Base-by-base conservation (phyloP, 805 yeast genomes). In the Starmerella cellae region DNA sequence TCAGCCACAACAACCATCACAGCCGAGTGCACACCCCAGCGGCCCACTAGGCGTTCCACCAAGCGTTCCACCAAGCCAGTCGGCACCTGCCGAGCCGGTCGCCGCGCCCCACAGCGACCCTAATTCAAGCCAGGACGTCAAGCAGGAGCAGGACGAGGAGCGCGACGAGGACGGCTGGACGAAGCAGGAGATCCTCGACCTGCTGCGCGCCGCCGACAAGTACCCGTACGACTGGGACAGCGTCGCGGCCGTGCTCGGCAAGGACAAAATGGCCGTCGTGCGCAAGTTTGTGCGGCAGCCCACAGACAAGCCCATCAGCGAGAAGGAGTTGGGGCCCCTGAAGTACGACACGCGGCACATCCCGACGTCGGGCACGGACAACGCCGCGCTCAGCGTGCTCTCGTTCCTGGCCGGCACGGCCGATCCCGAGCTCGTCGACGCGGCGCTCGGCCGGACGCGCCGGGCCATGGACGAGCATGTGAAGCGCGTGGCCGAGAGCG, bases 381-480 rank as follows among this genome's bases (percentile, higher is more conserved):
- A 91, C 60, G 98, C 99, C 2, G 85, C 91, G 3, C 70, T 91
- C 65, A 79, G 94, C 29, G 88, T 94, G n/a, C 71, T 91, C 48
- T 79, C 95, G 13, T 91, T 87, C 60, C 66, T 91, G 61, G 77
- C 87, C 0, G 77, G 83, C 30, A 63, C 87, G 38, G 93, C 85
- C 16, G 95, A 88, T 55, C 80, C 88, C 11, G 79, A 79, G 32
- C 81, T 81, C 19, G 95, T 88, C 0, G 75, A 77, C 43, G 84
- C 87, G 10, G 94, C 94, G 27, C 79, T 93, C 2, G 57, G 54
- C 19, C 38, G 52, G 2, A 50, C 54, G 2, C 20, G 41, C 9
- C 13, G 22, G 29, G 23, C 22, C 29, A 21, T 20, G 31, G 44
- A 43, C 13, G 42, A 41, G 24, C 17, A 27, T 6, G 31, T 22